Evolutionary conservation across 257 asterid genomes (phyloP).

Genomic region (Solanum appendiculatum): DNA sequence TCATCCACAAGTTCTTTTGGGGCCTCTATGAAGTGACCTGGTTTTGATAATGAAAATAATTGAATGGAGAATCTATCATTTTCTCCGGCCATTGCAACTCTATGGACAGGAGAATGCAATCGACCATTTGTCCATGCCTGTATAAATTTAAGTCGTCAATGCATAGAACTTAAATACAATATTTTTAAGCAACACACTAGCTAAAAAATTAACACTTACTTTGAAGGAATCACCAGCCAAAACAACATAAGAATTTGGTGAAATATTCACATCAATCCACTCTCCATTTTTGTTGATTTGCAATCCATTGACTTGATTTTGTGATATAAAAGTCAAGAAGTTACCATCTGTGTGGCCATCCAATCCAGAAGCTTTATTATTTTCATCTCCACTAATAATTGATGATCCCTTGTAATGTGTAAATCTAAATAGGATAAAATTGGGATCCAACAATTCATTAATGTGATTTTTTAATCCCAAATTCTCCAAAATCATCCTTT

Average conservation of each 20-base stretch:
- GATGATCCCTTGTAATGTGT: not conserved
- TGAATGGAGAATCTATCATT: not conserved
- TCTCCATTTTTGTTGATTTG: not conserved
- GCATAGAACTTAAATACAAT: too few relatives aligned
- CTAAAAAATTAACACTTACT: not conserved
- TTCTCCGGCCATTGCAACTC: not conserved
- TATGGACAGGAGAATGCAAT: not conserved
- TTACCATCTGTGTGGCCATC: not conserved
- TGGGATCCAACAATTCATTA: not conserved
- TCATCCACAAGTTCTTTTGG: not conserved
- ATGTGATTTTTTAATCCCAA: not conserved
- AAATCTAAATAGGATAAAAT: not conserved
- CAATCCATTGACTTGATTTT: not conserved
- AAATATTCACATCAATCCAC: not conserved
- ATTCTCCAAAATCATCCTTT: not conserved
- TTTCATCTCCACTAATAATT: not conserved
- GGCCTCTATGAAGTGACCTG: not conserved
- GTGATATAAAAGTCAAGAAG: not conserved
- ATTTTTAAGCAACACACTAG: too few relatives aligned
- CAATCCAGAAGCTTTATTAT: not conserved
- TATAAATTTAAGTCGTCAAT: not conserved
- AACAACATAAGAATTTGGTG: not conserved
- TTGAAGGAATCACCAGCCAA: not conserved
- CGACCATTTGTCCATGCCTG: not conserved
- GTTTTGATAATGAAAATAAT: not conserved